Percentiles rank a stretch among this genome's conserved stretches.
Conservation (phyloP, 75 land plant species). For the Chamaecyparis obtusa region DNA sequence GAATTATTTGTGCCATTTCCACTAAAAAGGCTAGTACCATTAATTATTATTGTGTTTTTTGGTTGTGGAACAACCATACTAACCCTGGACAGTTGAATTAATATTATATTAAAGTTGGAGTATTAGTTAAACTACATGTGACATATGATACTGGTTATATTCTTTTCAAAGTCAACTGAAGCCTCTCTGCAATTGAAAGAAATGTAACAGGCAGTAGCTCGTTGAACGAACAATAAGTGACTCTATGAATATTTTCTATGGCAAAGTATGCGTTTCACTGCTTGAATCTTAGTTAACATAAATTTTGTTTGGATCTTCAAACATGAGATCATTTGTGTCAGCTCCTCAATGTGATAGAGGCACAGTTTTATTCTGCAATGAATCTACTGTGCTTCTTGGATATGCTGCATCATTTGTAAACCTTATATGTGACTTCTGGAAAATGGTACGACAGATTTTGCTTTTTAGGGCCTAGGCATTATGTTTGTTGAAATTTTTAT, state of each 20-base stretch:
- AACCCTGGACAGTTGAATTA: neutral
- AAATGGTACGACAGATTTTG: neutral
- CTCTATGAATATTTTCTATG: neutral
- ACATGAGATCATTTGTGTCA: neutral
- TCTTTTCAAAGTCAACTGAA: neutral
- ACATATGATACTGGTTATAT: neutral
- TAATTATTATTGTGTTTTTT: neutral
- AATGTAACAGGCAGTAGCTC: neutral
- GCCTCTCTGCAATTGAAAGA: neutral
- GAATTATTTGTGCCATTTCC: neutral
- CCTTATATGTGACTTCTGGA: neutral
- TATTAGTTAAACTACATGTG: neutral
- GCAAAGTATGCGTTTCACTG: neutral
- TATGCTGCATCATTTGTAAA: neutral
- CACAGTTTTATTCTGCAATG: neutral
- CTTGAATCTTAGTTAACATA: neutral
- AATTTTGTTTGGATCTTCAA: neutral
- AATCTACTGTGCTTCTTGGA: neutral
- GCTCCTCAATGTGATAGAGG: neutral
- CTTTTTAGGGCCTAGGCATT: neutral
- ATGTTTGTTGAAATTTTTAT: neutral
- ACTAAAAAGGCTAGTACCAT: neutral
- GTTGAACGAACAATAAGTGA: neutral
- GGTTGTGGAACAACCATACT: neutral
- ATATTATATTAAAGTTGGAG: neutral